Evolutionary conservation across 1,139 yeast genomes (phyloP), one percentile per base, ranked within the genome.

Genomic region (Taiozyma sp.): DNA sequence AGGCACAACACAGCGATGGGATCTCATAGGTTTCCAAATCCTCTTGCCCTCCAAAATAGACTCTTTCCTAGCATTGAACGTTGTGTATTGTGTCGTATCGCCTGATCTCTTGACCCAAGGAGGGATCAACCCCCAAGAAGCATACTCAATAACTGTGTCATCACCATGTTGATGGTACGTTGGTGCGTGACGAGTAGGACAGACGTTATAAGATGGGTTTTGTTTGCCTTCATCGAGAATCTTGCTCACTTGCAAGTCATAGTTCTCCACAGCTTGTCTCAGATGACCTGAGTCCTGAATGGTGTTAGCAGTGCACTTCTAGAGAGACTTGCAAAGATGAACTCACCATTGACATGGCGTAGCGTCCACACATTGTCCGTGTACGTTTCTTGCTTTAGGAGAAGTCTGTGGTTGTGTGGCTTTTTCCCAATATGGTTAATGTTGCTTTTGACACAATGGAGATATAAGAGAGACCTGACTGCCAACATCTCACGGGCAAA

Each of bases 41-140:
- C 72, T 68, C 41, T 73, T 69, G 1, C 67, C 67, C 32, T 71
- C 70, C 0, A 68, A 67, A 12, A 87, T 60, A 1, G 81, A 74
- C 56, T 87, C 95, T 47, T 69, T 68, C 43, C 90, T 69, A 27
- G 93, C 88, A 67, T 87, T 87, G 69, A 87, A 84, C 4, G 80
- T 74, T 24, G 69, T 67, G 51, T 75, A 72, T 22, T 65, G 67
- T 50, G 65, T 43, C 60, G 60, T 39, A 54, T 68, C 67, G 27
- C 58, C 57, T n/a, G 62, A 61, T 43, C 70, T 68, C 40, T 70
- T 72, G 6, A 76, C 70, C 79, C 81, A 81, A 14, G 65, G 64
- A 0, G 88, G 87, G 2, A 81, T 70, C 44, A 83, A 65, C 1
- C 88, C 86, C 86, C 88, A 84, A 47, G 72, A 74, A 85, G 82